Evolutionary conservation across 2,329 filamentous ascomycete genomes (phyloP).

Genomic region (Penicillium sp.): DNA sequence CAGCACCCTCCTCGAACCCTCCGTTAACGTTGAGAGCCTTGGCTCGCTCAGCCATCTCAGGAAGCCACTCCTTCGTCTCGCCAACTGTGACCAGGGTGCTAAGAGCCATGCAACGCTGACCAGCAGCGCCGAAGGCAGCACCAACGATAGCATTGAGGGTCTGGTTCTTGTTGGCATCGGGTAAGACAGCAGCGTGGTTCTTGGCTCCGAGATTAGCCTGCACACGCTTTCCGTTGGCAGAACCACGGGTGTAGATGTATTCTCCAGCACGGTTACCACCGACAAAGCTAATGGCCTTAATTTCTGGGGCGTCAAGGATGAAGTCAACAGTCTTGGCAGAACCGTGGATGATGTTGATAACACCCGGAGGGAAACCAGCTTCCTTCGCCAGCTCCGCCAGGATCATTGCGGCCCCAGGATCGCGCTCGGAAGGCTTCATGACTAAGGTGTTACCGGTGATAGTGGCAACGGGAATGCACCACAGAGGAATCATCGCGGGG

Average conservation of each 20-base stretch:
- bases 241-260: conserved; percentile 70
- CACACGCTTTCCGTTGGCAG: conserved; percentile 72
- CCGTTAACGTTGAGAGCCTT: conserved; percentile 65
- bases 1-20: conserved; percentile 66
- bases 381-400: conserved; percentile 67
- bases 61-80: conserved; percentile 68
- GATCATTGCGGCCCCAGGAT: conserved; percentile 70
- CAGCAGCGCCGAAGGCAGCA: conserved; percentile 71
- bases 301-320: conserved; percentile 69
- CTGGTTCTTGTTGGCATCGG: conserved; percentile 73
- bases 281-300: conserved; percentile 72
- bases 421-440: conserved; percentile 70
- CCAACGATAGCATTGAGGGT: conserved; percentile 69
- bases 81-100: conserved; percentile 69
- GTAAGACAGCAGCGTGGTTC: conserved; percentile 71
- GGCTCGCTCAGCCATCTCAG: conserved; percentile 66
- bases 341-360: conserved; percentile 71
- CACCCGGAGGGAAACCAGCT: conserved; percentile 68
- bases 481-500: conserved; percentile 73
- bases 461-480: conserved; percentile 68
- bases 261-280: conserved; percentile 71
- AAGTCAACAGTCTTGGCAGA: conserved; percentile 69
- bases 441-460: conserved; percentile 69
- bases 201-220: conserved; percentile 73
- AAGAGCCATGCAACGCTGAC: conserved; percentile 72